Evolutionary conservation across 768 basidiomycete genomes (phyloP), one percentile per base, ranked within the genome.

Genomic region (Favolaschia claudopus): DNA sequence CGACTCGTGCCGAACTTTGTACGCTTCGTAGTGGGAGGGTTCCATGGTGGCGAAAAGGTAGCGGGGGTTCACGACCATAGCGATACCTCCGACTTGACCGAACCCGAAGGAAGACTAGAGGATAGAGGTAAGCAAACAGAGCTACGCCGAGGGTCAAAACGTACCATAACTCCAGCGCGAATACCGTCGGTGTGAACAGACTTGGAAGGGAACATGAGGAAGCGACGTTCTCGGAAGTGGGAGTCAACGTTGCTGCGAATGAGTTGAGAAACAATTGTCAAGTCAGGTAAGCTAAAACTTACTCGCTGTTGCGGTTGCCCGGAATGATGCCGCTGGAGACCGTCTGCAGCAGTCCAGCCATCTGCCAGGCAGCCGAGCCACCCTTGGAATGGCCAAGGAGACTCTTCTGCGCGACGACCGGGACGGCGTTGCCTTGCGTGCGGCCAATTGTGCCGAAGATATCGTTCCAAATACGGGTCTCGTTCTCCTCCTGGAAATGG

Each of bases 331-430:
- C 97, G 40, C 88, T 87, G 62, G 80, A 82, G 60, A 99, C 83
- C 12, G 88, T 87, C 73, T 99, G 95, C 52, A 95, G 76, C 53
- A 99, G 82, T 65, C 97, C 97, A 67, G 88, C 89, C 83, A 97
- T 86, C 77, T 95, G 93, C 96, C 95, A 98, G 2, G 95, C 92
- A 52, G 96, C 96, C n/a, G 97, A 93, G 60, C 96, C 97, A 74
- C 97, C 97, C 82, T 99, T 99, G 12, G 96, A 89, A 72, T 99
- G 96, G 60, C 97, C 97, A 28, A 96, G 90, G 46, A 99, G 82
- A 73, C 91, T 94, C 85, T 99, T 99, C 76, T 99, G 97, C 3
- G 97, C 95, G 74, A 99, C 91, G 69, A 97, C 88, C 5, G 97
- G 97, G 43, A 96, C 89, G n/a, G 96, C 95, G 73, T 99, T 99